Base-by-base conservation (phyloP, 225 moss, liverwort and hornwort species). In the Pseudisothecium myosuroides region DNA sequence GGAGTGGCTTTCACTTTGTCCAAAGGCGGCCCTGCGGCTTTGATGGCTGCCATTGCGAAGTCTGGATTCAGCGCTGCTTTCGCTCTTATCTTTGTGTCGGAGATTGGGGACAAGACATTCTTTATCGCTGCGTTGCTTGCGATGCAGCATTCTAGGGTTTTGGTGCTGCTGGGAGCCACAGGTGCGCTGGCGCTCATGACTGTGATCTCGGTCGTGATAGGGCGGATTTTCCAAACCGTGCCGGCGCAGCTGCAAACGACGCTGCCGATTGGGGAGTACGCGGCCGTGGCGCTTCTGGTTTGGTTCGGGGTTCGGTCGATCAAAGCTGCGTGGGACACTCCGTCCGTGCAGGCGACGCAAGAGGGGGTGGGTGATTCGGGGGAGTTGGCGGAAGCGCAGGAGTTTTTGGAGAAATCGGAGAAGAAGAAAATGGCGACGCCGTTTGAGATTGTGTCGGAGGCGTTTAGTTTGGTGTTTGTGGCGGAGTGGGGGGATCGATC, bases 401-500 rank as follows among this genome's bases (percentile, higher is more conserved):
- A 94, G 86, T 96, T 96, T 83, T 56, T 97, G 89, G 94, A 96
- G 79, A 95, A 97, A 86, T 85, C 95, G 23, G 92, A 96, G 96
- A 91, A 91, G 59, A 96, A 95, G 93, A 94, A 93, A 91, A 62
- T 88, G 69, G 95, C 91, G 36, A 90, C 96, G 34, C 89, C 94
- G 68, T 62, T 99, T 63, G 93, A 97, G 89, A 87, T 99, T 43
- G 86, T 97, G 77, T 90, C 90, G 59, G 96, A 99, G 89, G 93
- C 95, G 23, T 99, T 99, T 90, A 93, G 93, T 65, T 94, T 99
- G 43, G 95, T 96, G 17, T 99, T 99, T 88, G 95, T 99, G 83
- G 99, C 99, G 92, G 97, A 99, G 88, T 99, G 99, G 99, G 99
- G 99, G 64, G 99, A 99, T 83, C 93, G 99, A 76, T 99, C 97